A percentile compares a stretch with the other conserved stretches of the same genome.
Evolutionary conservation across 352 stramenopile species (phyloP).

Genomic region (Blastocystis sp.): DNA sequence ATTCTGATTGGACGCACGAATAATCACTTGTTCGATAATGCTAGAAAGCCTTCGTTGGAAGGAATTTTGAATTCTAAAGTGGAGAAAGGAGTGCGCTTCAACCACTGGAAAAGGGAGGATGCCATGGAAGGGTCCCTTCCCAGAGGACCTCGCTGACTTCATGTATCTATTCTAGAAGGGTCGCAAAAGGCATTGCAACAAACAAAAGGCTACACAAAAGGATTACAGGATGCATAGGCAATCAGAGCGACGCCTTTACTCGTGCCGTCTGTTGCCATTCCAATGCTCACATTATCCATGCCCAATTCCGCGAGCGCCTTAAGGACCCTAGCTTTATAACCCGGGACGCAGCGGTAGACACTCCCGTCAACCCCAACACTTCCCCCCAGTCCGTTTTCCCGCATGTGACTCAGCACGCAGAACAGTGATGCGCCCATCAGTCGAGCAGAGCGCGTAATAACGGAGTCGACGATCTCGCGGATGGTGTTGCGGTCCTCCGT

Average conservation of each 20-base stretch:
- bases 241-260: conserved; percentile 70
- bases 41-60: no score
- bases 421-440: conserved; percentile 71
- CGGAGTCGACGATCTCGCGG: conserved; percentile 70
- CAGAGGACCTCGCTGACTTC: no score
- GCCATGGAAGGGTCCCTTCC: no score
- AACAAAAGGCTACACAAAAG: conserved; percentile 8
- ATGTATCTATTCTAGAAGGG: no score
- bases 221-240: conserved; percentile 39
- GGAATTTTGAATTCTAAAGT: no score
- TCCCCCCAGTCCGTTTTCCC: conserved; percentile 52
- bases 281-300: conserved; percentile 64
- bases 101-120: no score
- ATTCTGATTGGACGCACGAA: conserved; percentile 43
- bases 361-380: conserved; percentile 72
- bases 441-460: conserved; percentile 70
- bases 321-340: conserved; percentile 66
- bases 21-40: neutral
- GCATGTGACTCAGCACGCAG: conserved; percentile 70
- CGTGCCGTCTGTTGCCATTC: conserved; percentile 69
- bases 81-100: no score
- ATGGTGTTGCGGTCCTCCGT: conserved; percentile 70
- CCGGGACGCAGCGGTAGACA: conserved; percentile 72
- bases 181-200: conserved; percentile 6
- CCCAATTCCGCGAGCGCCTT: conserved; percentile 68